Conservation (phyloP, 164 flowering plant genomes). For the Kalanchoe fedtschenkoi region DNA sequence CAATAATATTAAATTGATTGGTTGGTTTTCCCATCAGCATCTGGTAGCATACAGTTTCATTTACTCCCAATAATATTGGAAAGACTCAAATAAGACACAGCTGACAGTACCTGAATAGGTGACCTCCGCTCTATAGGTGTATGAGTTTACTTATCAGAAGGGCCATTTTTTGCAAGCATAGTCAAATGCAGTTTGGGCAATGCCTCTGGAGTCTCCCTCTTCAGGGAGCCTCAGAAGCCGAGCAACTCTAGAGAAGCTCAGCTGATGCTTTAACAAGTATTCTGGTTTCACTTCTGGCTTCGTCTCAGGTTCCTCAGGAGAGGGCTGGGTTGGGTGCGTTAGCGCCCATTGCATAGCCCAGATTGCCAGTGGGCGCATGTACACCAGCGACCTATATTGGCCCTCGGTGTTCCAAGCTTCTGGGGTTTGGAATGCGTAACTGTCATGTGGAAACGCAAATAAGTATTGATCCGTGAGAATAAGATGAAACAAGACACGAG, state of each 20-base stretch:
- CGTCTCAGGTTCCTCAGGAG: conserved; percentile 16
- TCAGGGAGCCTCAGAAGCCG: conserved; percentile 51
- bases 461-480: background rate
- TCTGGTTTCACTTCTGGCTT: conserved; percentile 19
- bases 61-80: too few species aligned
- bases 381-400: conserved; percentile 52
- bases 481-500: background rate
- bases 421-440: conserved; percentile 84
- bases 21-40: too few species aligned
- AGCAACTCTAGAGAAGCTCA: conserved; percentile 64
- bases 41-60: too few species aligned
- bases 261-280: conserved; percentile 20
- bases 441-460: conserved; percentile 10
- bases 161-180: conserved; percentile 50
- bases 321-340: conserved; percentile 23
- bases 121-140: background rate
- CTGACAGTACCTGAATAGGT: background rate
- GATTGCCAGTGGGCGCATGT: conserved; percentile 89
- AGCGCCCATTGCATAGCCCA: conserved; percentile 99
- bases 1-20: too few species aligned
- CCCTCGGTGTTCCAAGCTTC: conserved; percentile 72
- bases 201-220: conserved; percentile 30
- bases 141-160: background rate
- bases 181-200: conserved; percentile 44
- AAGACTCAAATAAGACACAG: too few species aligned